These are phyloP conservation scores for Lignosus rhinocerotis DNA, from an alignment of 1,284 basidiomycete species.

Conservation along the genomic window DNA sequence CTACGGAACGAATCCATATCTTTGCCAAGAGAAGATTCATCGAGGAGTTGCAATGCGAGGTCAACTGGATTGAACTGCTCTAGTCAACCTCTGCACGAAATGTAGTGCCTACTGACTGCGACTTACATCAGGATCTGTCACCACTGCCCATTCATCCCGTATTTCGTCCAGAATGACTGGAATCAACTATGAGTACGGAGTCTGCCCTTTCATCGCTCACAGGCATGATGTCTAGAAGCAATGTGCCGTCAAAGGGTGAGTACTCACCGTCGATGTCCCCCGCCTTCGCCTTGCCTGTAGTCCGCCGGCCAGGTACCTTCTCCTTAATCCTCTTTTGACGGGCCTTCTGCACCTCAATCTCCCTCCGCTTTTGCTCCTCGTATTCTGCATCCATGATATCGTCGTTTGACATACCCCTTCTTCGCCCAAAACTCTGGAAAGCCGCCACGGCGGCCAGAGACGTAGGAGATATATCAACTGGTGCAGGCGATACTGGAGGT, in stretches of 20 bases:
- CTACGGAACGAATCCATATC: conserved; percentile 74
- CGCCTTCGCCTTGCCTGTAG: conserved; percentile 53
- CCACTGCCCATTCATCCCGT: conserved; percentile 87
- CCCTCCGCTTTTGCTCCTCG: conserved; percentile 55
- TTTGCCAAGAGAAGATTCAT: conserved; percentile 68
- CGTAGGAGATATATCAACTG: conserved; percentile 35
- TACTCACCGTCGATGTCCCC: conserved; percentile 78
- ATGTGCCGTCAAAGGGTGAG: not conserved
- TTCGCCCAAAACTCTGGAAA: conserved; percentile 62
- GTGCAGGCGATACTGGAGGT: conserved; percentile 20
- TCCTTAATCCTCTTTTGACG: conserved; percentile 68
- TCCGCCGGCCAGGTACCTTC: conserved; percentile 57
- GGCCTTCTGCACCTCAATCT: conserved; percentile 57
- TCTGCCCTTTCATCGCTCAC: not conserved
- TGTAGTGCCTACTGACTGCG: conserved; percentile 4
- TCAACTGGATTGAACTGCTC: conserved; percentile 89
- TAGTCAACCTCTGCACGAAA: conserved; percentile 17
- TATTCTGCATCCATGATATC: conserved; percentile 39
- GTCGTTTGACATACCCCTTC: conserved; percentile 55
- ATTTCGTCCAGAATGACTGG: conserved; percentile 84
- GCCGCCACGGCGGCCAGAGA: conserved; percentile 64
- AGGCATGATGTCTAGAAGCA: not conserved
- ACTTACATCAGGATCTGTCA: conserved; percentile 81
- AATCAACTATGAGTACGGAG: conserved; percentile 5
- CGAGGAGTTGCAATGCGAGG: conserved; percentile 83